Base-by-base conservation (phyloP, 345 rosid genomes). In the Hirschfeldia incana region DNA sequence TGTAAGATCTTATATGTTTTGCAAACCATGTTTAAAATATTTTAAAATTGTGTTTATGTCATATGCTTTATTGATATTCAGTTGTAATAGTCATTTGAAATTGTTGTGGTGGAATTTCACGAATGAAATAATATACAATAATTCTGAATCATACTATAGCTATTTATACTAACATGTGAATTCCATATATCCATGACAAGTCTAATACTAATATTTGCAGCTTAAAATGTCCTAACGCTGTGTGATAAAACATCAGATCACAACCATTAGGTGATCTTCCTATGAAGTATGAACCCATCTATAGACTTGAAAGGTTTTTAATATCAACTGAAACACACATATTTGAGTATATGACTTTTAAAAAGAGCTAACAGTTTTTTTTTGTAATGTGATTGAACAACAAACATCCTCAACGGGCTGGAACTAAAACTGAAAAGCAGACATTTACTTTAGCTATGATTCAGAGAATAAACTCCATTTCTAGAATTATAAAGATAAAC, bases 391-490 rank as follows among this genome's bases (percentile, higher is more conserved):
- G 58, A 21, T 7, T 26, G 68, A 44, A 60, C 36, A 72, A 77
- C 30, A 36, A 68, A 51, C 60, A 80, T 68, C 67, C 63, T 51
- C 49, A 69, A 69, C 70, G 62, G 75, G 46, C 34, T 28, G 57
- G 75, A 80, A 80, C 70, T 71, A 74, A 80, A 74, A 80, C 83
- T 69, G 83, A 69, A 80, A 80, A 79, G 75, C 51, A 74, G 61
- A 74, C 82, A 79, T 61, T 62, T 74, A 28, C 82, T 79, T 80
- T 74, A 62, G 37, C 37, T 62, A 74, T 74, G 83, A 69, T 51
- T 69, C 79, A 74, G 83, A 80, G 83, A 80, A 74, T 80, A 37
- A 66, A 80, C 75, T 74, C 79, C 71, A 74, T 80, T 74, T 74
- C 51, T 74, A 80, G 75, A 80, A 74, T 80, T 69, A 28, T 64